These are phyloP conservation scores for Dysphania ambrosioides DNA, from an alignment of 148 eudicot genomes.

Conservation along the genomic window DNA sequence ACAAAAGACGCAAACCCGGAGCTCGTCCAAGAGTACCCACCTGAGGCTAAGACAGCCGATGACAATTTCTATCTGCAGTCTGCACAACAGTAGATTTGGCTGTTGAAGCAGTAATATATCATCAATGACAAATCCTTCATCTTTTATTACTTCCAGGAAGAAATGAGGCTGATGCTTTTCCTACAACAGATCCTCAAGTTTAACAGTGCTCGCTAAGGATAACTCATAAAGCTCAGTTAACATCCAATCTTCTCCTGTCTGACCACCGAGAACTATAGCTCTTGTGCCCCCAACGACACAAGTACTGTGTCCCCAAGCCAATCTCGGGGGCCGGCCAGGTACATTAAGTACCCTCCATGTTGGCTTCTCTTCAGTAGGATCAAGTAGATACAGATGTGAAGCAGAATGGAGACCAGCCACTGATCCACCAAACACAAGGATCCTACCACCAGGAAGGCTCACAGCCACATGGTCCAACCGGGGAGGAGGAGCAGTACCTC, in stretches of 20 bases:
- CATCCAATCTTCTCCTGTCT: slow-evolving; percentile 98
- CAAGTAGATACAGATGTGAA: slow-evolving; percentile 83
- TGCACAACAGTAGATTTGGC: slow-evolving; percentile 16
- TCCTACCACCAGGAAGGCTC: slow-evolving; percentile 94
- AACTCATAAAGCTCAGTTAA: slow-evolving; percentile 80
- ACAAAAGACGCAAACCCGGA: slow-evolving; percentile 18
- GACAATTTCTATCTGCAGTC: slow-evolving; percentile 20
- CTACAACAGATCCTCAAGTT: slow-evolving; percentile 27
- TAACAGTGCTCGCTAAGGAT: slow-evolving; percentile 57
- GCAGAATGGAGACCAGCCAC: slow-evolving; percentile 98
- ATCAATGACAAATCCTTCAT: not conserved
- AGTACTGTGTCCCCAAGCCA: slow-evolving; percentile 98
- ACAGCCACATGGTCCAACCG: slow-evolving; percentile 95
- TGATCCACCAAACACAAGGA: slow-evolving; percentile 89
- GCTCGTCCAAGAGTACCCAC: slow-evolving; percentile 25
- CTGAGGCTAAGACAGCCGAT: slow-evolving; percentile 5
- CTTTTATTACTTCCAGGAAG: slow-evolving; percentile 14
- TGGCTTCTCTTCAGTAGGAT: slow-evolving; percentile 93
- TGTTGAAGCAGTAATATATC: slow-evolving; percentile 1
- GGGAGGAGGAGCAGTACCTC: slow-evolving; percentile 92
- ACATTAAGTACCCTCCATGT: slow-evolving; percentile 92
- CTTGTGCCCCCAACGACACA: slow-evolving; percentile 94
- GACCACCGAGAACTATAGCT: slow-evolving; percentile 96
- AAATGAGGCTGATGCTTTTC: not conserved
- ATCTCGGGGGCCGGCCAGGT: slow-evolving; percentile 84